Base-by-base conservation (phyloP, 129 eudicot genomes). In the Flaveria linearis region DNA sequence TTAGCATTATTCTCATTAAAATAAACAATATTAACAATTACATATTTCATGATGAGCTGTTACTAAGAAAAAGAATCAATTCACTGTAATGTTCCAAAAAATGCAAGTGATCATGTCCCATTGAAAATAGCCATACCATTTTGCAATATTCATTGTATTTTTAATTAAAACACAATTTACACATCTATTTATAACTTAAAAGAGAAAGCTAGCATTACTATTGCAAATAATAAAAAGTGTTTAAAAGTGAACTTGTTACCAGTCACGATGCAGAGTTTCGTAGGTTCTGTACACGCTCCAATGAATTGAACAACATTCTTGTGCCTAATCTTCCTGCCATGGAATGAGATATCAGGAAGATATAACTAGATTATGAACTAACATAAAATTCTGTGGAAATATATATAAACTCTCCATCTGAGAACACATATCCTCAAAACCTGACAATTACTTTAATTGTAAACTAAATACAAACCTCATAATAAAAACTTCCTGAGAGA, bases 281-380 rank as follows among this genome's bases (percentile, higher is more conserved):
- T 80, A 84, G 92, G 86, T 73, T 82, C 83, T 18, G 96, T 90
- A 75, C 96, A 87, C 70, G 96, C 96, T 65, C 96, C 96, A 60
- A 90, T 78, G 67, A 90, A 90, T 43, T 86, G 96, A 69, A 90
- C 96, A 49, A 90, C 96, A 82, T 90, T 90, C 85, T 90, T 87
- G 80, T 90, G 96, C 52, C 92, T 80, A 53, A 90, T 81, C 72
- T 85, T 90, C 86, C 96, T 90, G 84, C 74, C 74, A 57, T 30
- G 55, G 74, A 74, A 56, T 41, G 43, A 11, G 3, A 79, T 63
- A 62, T 1, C 47, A 16, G 30, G 43, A 81, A 76, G 77, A 62
- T 25, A 69, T 50, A 74, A 60, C 43, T 42, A 62, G 71, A 4
- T 17, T 26, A 58, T 66, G 60, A 73, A 65, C 25, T 22, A 79